These are phyloP conservation scores for Candida gorgasii DNA, from an alignment of 805 yeast species.

Conservation along the genomic window DNA sequence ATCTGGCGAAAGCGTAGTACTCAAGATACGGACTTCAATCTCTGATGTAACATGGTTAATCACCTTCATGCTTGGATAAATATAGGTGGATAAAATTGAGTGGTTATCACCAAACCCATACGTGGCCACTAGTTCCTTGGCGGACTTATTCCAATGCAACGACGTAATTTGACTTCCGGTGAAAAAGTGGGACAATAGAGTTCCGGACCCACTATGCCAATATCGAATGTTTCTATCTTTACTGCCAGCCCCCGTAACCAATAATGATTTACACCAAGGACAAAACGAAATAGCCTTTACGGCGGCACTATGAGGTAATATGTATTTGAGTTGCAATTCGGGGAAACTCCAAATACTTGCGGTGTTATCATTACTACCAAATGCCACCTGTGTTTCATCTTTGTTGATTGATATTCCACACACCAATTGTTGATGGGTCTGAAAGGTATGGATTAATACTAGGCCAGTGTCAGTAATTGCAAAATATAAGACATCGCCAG, in stretches of 20 bases:
- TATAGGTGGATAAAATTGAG: slow-evolving; percentile 56
- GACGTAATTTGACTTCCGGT: slow-evolving; percentile 80
- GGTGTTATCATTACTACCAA: slow-evolving; percentile 83
- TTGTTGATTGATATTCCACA: slow-evolving; percentile 59
- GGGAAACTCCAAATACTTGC: slow-evolving; percentile 67
- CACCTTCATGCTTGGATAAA: slow-evolving; percentile 64
- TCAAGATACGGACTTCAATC: slow-evolving; percentile 57
- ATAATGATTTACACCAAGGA: slow-evolving; percentile 79
- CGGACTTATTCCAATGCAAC: slow-evolving; percentile 67
- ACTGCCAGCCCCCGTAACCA: slow-evolving; percentile 92
- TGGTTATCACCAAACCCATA: slow-evolving; percentile 76
- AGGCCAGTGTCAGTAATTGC: slow-evolving; percentile 21
- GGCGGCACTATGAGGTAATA: slow-evolving; percentile 75
- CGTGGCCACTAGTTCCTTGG: slow-evolving; percentile 70
- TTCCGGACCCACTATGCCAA: slow-evolving; percentile 85
- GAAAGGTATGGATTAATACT: slow-evolving; percentile 18
- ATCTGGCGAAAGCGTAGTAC: slow-evolving; percentile 70
- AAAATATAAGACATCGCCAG: slow-evolving; percentile 56
- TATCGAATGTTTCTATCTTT: slow-evolving; percentile 77
- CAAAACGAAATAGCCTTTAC: slow-evolving; percentile 88
- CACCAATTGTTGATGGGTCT: slow-evolving; percentile 35
- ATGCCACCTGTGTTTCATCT: slow-evolving; percentile 58
- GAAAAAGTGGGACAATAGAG: slow-evolving; percentile 54
- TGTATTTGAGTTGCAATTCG: slow-evolving; percentile 46
- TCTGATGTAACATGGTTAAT: slow-evolving; percentile 51